Percentiles rank a stretch among this genome's conserved stretches.
Conservation (phyloP, 1,139 yeast species). For the Zygoascus hellenicus region DNA sequence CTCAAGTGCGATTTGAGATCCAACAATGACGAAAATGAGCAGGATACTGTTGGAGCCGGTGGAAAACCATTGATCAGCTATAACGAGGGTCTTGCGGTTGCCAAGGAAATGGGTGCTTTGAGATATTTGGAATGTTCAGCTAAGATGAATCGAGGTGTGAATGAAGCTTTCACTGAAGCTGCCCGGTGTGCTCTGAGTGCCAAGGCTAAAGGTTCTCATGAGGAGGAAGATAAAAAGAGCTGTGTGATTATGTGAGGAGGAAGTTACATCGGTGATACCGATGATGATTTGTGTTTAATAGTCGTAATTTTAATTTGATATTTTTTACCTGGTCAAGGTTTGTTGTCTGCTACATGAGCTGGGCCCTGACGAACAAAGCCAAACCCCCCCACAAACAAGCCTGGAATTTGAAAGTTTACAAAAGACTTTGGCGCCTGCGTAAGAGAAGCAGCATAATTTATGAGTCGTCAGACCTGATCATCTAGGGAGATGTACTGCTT, state of each 20-base stretch:
- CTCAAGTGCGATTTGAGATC: constrained; percentile 87
- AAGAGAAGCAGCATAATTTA: too few species aligned
- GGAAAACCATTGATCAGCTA: constrained; percentile 49
- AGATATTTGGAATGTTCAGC: constrained; percentile 92
- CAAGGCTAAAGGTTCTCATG: constrained; percentile 69
- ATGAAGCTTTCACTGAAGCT: constrained; percentile 95
- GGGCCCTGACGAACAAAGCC: too few species aligned
- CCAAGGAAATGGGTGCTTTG: constrained; percentile 63
- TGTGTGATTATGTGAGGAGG: constrained; percentile 14
- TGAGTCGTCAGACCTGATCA: too few species aligned
- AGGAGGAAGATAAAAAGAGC: constrained; percentile 15
- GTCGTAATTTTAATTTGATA: neutral
- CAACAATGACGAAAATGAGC: constrained; percentile 35
- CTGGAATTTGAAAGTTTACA: too few species aligned
- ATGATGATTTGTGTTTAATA: neutral
- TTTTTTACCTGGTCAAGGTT: too few species aligned
- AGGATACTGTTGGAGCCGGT: constrained; percentile 3
- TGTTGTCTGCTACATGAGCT: too few species aligned
- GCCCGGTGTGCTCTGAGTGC: constrained; percentile 94
- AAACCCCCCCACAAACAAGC: too few species aligned
- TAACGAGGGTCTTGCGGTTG: constrained; percentile 81
- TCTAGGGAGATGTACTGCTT: too few species aligned
- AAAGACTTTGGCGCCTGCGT: too few species aligned
- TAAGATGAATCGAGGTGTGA: constrained; percentile 88
- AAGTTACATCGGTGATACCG: neutral